Base-by-base conservation (phyloP, 1,139 yeast genomes). In the Debaryomycetaceae sp. region DNA sequence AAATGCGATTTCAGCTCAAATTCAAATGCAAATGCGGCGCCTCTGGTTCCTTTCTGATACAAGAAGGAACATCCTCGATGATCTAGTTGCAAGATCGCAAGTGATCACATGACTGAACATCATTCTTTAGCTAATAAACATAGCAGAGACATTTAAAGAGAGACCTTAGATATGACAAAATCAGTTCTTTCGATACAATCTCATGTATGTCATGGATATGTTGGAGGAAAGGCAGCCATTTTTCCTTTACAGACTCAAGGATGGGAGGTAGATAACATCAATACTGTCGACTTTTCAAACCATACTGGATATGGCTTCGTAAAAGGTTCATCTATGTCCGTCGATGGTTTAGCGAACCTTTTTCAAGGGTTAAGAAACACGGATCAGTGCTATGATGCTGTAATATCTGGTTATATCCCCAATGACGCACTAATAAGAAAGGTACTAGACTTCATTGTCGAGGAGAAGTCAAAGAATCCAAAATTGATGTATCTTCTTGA, bases 401-500 rank as follows among this genome's bases (percentile, higher is more conserved):
- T 65, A 9, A 48, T 70, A 14, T 62, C 69, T 30, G 76, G 76
- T 2, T 70, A 70, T 49, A 62, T 69, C 7, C 75, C 75, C 13
- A 62, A 65, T 44, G 62, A 65, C 2, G 55, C 57, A 6, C 59
- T 72, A 27, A 61, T 72, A 30, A 45, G 44, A 2, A 40, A 49
- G 6, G 57, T 68, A 6, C 46, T 54, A 24, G 45, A 49, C 1
- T 51, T 52, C 40, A 45, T 65, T 17, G 45, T 44, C 39, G 42
- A 43, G 24, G 46, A 54, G 30, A 58, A 57, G 42, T 27, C 37
- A 34, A 45, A 39, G 27, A 47, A 44, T 44, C 59, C 52, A 13
- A 52, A 56, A 9, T 54, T 67, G 5, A 36, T 63, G 5, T 86
- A 95, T 83, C 69, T 90, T 9, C 63, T 90, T 49, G 99, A 93